Percentiles rank a stretch among this genome's conserved stretches.
phyloP scores from a whole-genome alignment of 345 rosid species.

The Dovyalis caffra region DNA sequence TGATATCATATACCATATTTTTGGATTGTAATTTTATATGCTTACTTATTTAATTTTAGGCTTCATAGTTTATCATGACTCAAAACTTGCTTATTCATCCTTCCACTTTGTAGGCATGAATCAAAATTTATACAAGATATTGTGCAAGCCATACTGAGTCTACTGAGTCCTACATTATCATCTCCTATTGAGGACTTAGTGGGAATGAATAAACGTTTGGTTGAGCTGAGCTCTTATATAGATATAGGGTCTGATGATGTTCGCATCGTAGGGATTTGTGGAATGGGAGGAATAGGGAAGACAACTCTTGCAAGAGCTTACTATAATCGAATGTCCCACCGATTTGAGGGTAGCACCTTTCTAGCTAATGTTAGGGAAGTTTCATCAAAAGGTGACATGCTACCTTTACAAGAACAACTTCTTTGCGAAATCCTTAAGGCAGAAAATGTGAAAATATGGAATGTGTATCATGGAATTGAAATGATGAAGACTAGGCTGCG shows the following conservation, averaged over 20 bases:
- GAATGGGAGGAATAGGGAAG: background rate
- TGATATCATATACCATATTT: too few relatives aligned
- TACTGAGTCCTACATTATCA: too few relatives aligned
- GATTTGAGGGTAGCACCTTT: conserved; percentile 1
- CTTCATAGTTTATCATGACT: too few relatives aligned
- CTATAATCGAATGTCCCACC: background rate
- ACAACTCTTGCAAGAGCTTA: conserved; percentile 6
- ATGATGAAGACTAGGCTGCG: background rate
- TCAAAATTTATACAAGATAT: too few relatives aligned
- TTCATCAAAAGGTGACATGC: background rate
- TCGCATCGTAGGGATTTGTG: conserved; percentile 1
- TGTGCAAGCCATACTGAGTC: too few relatives aligned
- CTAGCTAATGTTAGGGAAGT: background rate
- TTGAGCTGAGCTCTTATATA: background rate
- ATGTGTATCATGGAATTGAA: background rate
- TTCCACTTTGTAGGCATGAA: too few relatives aligned
- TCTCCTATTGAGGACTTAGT: too few relatives aligned
- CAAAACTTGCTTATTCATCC: too few relatives aligned
- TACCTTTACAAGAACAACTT: background rate
- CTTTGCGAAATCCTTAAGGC: background rate
- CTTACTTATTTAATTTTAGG: too few relatives aligned
- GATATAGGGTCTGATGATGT: background rate
- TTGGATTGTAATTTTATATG: too few relatives aligned
- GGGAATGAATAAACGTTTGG: background rate
- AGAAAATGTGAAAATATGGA: conserved; percentile 1